These are phyloP conservation scores for Alternaria sp. DNA, from an alignment of 2,329 filamentous ascomycete genomes.

Conservation along the genomic window DNA sequence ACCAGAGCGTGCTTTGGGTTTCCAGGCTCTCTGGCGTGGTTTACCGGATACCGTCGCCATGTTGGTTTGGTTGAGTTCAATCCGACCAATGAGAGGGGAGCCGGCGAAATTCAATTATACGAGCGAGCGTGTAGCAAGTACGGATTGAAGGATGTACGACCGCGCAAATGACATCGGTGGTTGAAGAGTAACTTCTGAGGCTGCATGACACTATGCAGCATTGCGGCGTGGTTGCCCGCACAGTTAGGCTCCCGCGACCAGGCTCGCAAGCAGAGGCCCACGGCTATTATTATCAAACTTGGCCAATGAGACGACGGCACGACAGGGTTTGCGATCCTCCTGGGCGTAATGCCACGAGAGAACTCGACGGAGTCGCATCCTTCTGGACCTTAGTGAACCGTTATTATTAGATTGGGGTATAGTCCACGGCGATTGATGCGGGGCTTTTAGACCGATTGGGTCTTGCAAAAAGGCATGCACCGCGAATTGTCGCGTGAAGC, in stretches of 20 bases:
- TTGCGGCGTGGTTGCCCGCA: slow-evolving; percentile 6
- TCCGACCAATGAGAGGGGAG: not conserved
- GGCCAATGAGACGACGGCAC: not conserved
- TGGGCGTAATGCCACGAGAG: not conserved
- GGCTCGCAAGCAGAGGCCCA: not conserved
- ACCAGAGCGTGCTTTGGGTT: slow-evolving; percentile 20
- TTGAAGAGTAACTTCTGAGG: not conserved
- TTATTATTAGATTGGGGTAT: not conserved
- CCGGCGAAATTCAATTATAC: not conserved
- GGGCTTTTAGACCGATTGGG: not conserved
- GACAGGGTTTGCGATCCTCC: not conserved
- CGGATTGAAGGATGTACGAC: not conserved
- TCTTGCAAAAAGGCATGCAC: not conserved
- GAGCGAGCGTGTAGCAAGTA: not conserved
- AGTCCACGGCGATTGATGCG: not conserved
- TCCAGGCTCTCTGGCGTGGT: slow-evolving; percentile 24
- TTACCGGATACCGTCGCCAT: slow-evolving; percentile 15
- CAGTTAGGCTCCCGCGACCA: not conserved
- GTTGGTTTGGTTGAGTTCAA: not conserved
- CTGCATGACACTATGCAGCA: slow-evolving; percentile 9
- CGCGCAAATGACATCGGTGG: slow-evolving; percentile 5
- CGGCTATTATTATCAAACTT: not conserved
- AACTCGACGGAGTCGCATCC: not conserved
- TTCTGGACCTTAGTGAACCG: not conserved
- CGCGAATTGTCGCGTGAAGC: not conserved